Conservation (phyloP, 169 alveolate species). For the Babesia ovata region DNA sequence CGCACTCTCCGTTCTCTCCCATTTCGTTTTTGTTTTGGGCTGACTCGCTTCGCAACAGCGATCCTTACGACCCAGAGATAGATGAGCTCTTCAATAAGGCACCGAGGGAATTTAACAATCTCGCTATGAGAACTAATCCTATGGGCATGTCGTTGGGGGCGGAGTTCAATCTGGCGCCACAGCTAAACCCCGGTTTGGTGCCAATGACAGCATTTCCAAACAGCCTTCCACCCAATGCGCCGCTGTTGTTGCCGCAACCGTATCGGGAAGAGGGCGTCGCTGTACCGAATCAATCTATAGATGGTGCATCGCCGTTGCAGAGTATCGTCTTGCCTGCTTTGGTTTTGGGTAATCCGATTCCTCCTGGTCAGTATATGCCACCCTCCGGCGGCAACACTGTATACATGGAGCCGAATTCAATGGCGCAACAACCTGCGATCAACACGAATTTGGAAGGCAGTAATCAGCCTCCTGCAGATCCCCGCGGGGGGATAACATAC, state of each 20-base stretch:
- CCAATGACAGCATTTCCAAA: too few species aligned
- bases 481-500: not conserved
- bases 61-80: not conserved
- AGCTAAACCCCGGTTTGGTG: not conserved
- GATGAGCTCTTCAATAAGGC: not conserved
- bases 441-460: not conserved
- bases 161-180: not conserved
- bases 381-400: not conserved
- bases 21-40: constrained; percentile 24
- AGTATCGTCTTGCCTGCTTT: too few species aligned
- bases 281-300: too few species aligned
- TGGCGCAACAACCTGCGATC: not conserved
- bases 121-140: not conserved
- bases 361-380: too few species aligned
- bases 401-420: not conserved
- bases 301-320: too few species aligned
- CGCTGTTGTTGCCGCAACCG: too few species aligned
- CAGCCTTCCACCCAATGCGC: too few species aligned
- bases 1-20: constrained; percentile 53
- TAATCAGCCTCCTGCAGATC: not conserved
- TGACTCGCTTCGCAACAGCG: constrained; percentile 10
- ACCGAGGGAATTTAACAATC: not conserved
- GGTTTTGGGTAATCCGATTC: too few species aligned
- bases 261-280: too few species aligned
- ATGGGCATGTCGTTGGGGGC: not conserved